phyloP scores from a whole-genome alignment of 139 green algal species.

The Chlorella sp. region DNA sequence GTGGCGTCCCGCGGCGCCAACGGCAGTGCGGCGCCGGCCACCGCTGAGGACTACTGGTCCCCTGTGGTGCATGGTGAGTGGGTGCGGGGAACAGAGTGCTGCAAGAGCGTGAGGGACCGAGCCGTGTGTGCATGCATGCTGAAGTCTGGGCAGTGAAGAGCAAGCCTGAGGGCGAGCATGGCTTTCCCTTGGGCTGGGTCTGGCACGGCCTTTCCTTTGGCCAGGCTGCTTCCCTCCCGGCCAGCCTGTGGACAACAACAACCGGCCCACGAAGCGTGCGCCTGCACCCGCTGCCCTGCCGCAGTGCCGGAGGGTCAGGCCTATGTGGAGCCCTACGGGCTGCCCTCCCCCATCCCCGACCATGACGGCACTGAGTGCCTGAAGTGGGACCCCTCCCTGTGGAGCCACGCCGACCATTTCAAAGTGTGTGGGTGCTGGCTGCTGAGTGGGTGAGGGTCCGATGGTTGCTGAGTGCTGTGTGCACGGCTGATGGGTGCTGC shows the following conservation, averaged over 20 bases:
- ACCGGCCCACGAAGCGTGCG: background rate
- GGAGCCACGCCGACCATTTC: conserved; percentile 90
- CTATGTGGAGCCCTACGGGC: conserved; percentile 50
- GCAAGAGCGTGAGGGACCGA: too few relatives aligned
- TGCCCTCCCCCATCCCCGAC: conserved; percentile 59
- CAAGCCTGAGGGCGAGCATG: too few relatives aligned
- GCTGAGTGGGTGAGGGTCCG: too few relatives aligned
- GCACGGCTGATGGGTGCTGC: too few relatives aligned
- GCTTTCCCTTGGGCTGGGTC: too few relatives aligned
- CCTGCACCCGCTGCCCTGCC: background rate
- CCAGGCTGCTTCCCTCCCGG: too few relatives aligned
- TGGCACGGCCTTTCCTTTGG: too few relatives aligned
- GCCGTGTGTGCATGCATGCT: background rate
- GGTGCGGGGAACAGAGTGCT: background rate
- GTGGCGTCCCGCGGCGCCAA: background rate
- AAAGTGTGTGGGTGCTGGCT: too few relatives aligned
- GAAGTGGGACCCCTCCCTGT: conserved; percentile 86
- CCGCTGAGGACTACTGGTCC: conserved; percentile 50
- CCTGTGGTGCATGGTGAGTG: background rate
- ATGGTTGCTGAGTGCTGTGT: too few relatives aligned
- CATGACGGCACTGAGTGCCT: conserved; percentile 93
- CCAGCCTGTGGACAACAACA: too few relatives aligned
- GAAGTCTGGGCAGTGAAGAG: too few relatives aligned
- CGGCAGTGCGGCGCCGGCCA: background rate
- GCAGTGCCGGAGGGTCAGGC: conserved; percentile 34